These are phyloP conservation scores for Rosa multiflora DNA, from an alignment of 306 rosid species.

Conservation along the genomic window DNA sequence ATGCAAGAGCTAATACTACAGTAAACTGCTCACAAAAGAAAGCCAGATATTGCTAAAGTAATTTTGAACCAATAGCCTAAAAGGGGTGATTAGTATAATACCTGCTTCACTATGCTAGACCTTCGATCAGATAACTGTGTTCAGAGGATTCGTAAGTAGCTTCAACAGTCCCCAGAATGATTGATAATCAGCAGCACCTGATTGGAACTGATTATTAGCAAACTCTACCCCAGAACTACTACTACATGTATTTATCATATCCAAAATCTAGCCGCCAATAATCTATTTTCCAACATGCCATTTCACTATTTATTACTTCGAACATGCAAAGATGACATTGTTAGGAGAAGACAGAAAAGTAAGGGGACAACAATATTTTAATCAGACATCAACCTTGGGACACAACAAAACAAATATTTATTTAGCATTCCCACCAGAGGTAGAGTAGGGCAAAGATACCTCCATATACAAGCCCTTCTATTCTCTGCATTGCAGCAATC, in stretches of 20 bases:
- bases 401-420: neutral
- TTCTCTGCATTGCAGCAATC: too few relatives aligned
- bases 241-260: neutral
- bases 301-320: neutral
- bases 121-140: too few relatives aligned
- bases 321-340: neutral
- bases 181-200: constrained; percentile 27
- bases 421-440: neutral
- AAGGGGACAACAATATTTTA: neutral
- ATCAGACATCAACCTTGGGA: neutral
- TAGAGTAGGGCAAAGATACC: too few relatives aligned
- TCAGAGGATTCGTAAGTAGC: too few relatives aligned
- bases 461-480: too few relatives aligned
- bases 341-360: neutral
- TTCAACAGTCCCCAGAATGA: too few relatives aligned
- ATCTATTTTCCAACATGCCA: neutral
- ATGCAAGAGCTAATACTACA: too few relatives aligned
- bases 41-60: too few relatives aligned
- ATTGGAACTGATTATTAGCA: constrained; percentile 22
- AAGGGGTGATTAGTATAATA: too few relatives aligned
- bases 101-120: too few relatives aligned
- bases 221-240: neutral
- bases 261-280: neutral
- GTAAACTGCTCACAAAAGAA: too few relatives aligned
- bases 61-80: too few relatives aligned